Conservation (phyloP, 305 asterid species). For the Rubia occidens region DNA sequence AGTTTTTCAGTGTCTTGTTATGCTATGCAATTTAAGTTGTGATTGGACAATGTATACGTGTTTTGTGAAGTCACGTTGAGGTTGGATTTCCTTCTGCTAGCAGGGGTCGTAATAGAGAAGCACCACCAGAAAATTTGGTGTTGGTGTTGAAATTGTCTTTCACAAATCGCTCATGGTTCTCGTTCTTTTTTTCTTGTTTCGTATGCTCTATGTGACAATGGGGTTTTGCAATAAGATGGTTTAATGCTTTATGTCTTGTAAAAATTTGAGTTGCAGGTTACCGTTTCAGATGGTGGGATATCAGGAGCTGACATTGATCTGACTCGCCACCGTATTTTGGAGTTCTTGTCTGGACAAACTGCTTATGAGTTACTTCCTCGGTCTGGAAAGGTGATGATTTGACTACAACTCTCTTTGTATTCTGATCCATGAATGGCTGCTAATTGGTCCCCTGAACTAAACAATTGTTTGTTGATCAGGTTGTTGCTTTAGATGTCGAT, state of each 20-base stretch:
- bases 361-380: constrained; percentile 89
- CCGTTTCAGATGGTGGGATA: constrained; percentile 57
- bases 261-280: constrained; percentile 37
- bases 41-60: background rate
- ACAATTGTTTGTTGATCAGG: constrained; percentile 34
- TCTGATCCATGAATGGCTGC: background rate
- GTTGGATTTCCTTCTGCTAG: constrained; percentile 2
- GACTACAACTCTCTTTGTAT: constrained; percentile 14
- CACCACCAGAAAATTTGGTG: background rate
- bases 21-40: background rate
- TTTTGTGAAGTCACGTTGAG: background rate
- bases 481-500: constrained; percentile 79
- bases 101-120: background rate
- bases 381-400: constrained; percentile 69
- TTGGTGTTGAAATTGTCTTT: background rate
- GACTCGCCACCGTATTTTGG: constrained; percentile 62
- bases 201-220: background rate
- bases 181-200: background rate
- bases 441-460: constrained; percentile 16
- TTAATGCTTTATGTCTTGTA: background rate
- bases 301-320: constrained; percentile 66
- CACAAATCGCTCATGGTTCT: background rate
- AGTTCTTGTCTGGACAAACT: constrained; percentile 62
- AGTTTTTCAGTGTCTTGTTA: background rate
- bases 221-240: background rate